These are phyloP conservation scores for Testicularia cyperi DNA, from an alignment of 1,284 basidiomycete genomes.

Conservation along the genomic window DNA sequence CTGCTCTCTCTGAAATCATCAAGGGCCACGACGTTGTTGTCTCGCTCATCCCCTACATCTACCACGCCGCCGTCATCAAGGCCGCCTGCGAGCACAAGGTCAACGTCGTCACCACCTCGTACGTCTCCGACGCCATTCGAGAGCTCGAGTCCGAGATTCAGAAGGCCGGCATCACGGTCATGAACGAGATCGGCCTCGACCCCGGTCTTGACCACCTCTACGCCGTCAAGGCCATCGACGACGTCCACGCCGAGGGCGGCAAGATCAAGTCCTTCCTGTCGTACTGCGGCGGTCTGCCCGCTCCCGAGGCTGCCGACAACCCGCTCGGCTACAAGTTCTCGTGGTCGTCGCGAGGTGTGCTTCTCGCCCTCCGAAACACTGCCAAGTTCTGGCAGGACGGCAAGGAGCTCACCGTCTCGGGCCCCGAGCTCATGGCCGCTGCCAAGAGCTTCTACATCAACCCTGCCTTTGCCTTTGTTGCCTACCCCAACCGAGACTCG, in stretches of 20 bases:
- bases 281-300: conserved; percentile 94
- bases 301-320: conserved; percentile 85
- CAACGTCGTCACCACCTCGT: conserved; percentile 94
- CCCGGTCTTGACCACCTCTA: conserved; percentile 96
- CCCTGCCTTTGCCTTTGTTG: conserved; percentile 92
- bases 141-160: conserved; percentile 81
- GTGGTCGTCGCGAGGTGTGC: conserved; percentile 94
- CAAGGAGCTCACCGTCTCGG: conserved; percentile 52
- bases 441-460: conserved; percentile 94
- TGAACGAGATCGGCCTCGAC: conserved; percentile 98
- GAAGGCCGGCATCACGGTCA: conserved; percentile 86
- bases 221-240: conserved; percentile 93
- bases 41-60: conserved; percentile 92
- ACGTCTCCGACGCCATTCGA: conserved; percentile 88
- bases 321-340: conserved; percentile 99
- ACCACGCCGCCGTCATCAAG: conserved; percentile 88
- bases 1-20: conserved; percentile 76
- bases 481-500: conserved; percentile 96
- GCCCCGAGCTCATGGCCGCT: conserved; percentile 53
- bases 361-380: conserved; percentile 89
- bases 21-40: conserved; percentile 90
- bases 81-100: conserved; percentile 93
- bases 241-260: conserved; percentile 89
- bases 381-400: conserved; percentile 69
- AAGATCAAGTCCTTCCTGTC: conserved; percentile 88